Conservation (phyloP, 106 monocot species). For the Dioscorea alata region DNA sequence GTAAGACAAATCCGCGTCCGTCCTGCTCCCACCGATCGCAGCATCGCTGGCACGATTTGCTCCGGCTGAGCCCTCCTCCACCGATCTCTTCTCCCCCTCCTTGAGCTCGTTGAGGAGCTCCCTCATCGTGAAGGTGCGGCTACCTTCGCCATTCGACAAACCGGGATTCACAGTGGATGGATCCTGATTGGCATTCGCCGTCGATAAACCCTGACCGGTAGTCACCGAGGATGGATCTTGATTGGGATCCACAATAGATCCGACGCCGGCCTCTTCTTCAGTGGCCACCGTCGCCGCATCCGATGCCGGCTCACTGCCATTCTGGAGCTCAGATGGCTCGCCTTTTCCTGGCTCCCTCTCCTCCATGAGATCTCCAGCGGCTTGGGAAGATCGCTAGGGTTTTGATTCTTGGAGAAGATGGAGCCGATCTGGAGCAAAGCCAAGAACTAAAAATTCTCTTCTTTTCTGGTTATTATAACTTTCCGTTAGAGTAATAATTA, state of each 20-base stretch:
- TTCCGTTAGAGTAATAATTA: too few species aligned
- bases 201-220: background rate
- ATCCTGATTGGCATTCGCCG: background rate
- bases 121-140: constrained; percentile 64
- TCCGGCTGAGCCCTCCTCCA: constrained; percentile 6
- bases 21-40: background rate
- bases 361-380: constrained; percentile 5
- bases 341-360: constrained; percentile 14
- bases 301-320: constrained; percentile 8
- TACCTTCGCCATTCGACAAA: constrained; percentile 2
- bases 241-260: background rate
- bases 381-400: too few species aligned
- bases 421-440: too few species aligned
- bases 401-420: too few species aligned
- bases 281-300: background rate
- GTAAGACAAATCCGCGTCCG: constrained; percentile 18
- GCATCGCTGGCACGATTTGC: constrained; percentile 7
- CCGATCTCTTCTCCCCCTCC: constrained; percentile 30
- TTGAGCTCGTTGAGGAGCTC: constrained; percentile 78
- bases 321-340: constrained; percentile 13
- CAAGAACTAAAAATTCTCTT: too few species aligned
- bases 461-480: too few species aligned
- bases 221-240: background rate
- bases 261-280: background rate
- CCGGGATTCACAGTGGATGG: background rate